Conservation (phyloP, 2,329 filamentous ascomycete species). For the Acephala macrosclerotiorum region DNA sequence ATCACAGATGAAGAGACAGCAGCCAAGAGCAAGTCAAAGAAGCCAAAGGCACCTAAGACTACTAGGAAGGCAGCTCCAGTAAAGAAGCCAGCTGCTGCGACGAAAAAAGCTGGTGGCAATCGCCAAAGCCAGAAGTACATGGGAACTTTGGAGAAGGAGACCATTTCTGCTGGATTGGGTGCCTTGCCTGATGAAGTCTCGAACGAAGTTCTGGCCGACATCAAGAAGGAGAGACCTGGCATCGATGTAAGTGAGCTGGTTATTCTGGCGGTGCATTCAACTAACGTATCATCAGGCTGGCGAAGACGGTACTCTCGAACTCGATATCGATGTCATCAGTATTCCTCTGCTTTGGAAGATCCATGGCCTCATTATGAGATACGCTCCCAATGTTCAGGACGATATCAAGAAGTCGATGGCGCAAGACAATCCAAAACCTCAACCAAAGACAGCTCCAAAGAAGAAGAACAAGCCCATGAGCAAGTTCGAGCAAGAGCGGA, state of each 20-base stretch:
- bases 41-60: constrained; percentile 54
- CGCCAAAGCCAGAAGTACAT: constrained; percentile 56
- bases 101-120: constrained; percentile 51
- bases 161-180: constrained; percentile 86
- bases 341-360: constrained; percentile 62
- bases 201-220: constrained; percentile 83
- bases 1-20: constrained; percentile 58
- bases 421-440: constrained; percentile 43
- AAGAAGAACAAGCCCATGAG: constrained; percentile 80
- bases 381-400: constrained; percentile 55
- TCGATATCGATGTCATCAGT: constrained; percentile 66
- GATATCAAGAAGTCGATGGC: constrained; percentile 34
- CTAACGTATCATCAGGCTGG: constrained; percentile 45
- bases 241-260: constrained; percentile 59
- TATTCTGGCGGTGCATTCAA: constrained; percentile 24
- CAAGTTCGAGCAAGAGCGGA: constrained; percentile 73
- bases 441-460: constrained; percentile 41
- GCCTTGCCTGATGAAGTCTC: constrained; percentile 81
- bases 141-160: constrained; percentile 85
- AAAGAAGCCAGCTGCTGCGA: constrained; percentile 32
- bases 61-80: constrained; percentile 49
- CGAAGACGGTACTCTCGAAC: constrained; percentile 63
- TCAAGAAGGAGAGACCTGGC: constrained; percentile 82
- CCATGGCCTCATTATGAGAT: constrained; percentile 57
- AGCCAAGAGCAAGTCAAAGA: constrained; percentile 55